A percentile compares a stretch with the other conserved stretches of the same genome.
These are phyloP conservation scores for Dictyostelium intermedium DNA, from an alignment of 78 protist species.

Conservation along the genomic window DNA sequence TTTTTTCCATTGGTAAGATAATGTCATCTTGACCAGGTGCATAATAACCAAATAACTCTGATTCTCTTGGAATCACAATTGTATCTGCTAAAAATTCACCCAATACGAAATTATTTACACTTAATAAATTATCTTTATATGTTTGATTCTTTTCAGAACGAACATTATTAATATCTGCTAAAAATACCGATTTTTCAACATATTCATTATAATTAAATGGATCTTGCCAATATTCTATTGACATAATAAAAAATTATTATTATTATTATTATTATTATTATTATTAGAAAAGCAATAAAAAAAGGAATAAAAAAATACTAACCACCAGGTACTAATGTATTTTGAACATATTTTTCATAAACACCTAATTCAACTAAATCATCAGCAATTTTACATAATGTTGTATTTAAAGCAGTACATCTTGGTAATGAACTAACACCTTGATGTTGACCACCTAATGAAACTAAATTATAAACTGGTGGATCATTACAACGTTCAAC, in stretches of 20 bases:
- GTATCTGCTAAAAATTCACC: conserved; percentile 80
- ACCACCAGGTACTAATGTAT: conserved; percentile 76
- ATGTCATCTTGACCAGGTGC: neutral
- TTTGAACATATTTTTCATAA: conserved; percentile 56
- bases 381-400: conserved; percentile 32
- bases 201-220: conserved; percentile 7
- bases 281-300: too few relatives aligned
- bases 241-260: too few relatives aligned
- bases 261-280: too few relatives aligned
- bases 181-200: conserved; percentile 55
- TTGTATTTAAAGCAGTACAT: conserved; percentile 27
- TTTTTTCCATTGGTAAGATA: conserved; percentile 63
- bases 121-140: conserved; percentile 67
- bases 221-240: conserved; percentile 82
- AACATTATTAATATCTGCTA: conserved; percentile 85
- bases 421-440: conserved; percentile 80
- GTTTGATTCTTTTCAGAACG: conserved; percentile 61
- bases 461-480: conserved; percentile 80
- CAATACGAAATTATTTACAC: conserved; percentile 72
- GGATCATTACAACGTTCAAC: conserved; percentile 84
- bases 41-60: conserved; percentile 48
- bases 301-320: too few relatives aligned
- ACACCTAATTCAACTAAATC: conserved; percentile 57
- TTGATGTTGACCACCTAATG: conserved; percentile 91
- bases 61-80: conserved; percentile 83